Conservation (phyloP, 768 basidiomycete species). For the Amanita brunnescens region DNA sequence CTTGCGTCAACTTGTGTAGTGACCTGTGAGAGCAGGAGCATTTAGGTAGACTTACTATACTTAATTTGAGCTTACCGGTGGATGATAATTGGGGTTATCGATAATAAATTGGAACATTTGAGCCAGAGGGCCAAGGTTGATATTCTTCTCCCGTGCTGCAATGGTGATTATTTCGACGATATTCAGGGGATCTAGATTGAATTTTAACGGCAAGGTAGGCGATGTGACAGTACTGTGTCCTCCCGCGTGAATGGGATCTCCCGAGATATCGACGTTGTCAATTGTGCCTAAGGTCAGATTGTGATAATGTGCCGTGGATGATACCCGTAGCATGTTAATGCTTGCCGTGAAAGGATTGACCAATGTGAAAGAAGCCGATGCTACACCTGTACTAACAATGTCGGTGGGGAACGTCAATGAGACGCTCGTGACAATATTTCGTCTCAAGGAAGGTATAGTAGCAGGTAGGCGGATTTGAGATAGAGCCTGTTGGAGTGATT, state of each 20-base stretch:
- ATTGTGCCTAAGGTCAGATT: constrained; percentile 52
- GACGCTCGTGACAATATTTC: constrained; percentile 49
- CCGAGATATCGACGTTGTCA: constrained; percentile 42
- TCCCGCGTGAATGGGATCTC: constrained; percentile 47
- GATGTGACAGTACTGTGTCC: constrained; percentile 56
- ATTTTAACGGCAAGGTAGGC: constrained; percentile 45
- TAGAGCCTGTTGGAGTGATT: constrained; percentile 52
- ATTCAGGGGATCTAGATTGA: constrained; percentile 53
- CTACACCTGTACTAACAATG: constrained; percentile 52
- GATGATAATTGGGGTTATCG: constrained; percentile 40
- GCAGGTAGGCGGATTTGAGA: constrained; percentile 55
- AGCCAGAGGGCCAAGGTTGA: constrained; percentile 52
- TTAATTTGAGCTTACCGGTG: constrained; percentile 32
- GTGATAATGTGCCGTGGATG: constrained; percentile 45
- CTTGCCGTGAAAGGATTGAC: constrained; percentile 67
- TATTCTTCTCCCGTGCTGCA: constrained; percentile 43
- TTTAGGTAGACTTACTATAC: not conserved
- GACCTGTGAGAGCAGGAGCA: constrained; percentile 26
- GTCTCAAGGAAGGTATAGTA: constrained; percentile 53
- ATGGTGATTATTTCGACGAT: constrained; percentile 49
- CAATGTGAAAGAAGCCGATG: constrained; percentile 47
- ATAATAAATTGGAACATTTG: constrained; percentile 47
- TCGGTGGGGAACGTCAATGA: constrained; percentile 53
- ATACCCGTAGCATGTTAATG: constrained; percentile 51
- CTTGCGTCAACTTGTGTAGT: constrained; percentile 44